Percentiles rank a stretch among this genome's conserved stretches.
These are phyloP conservation scores for Platanthera guangdongensis DNA, from an alignment of 106 monocot species.

Conservation along the genomic window DNA sequence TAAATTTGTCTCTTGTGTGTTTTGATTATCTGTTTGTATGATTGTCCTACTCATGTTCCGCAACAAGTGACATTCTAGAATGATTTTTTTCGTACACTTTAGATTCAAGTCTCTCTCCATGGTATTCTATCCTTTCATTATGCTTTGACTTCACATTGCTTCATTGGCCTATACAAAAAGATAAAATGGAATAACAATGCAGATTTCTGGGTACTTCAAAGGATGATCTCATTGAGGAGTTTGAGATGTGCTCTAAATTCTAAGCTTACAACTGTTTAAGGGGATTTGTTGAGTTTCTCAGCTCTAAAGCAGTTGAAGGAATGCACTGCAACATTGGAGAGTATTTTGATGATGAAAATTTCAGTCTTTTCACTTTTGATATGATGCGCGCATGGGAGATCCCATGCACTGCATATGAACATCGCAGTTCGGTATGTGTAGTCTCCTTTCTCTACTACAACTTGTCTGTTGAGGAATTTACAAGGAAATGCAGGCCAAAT, in stretches of 20 bases:
- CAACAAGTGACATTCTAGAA: no score
- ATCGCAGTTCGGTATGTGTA: conserved; percentile 24
- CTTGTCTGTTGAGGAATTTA: no score
- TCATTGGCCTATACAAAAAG: neutral
- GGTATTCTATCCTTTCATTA: no score
- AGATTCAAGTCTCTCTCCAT: neutral
- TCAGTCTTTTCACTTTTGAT: conserved; percentile 72
- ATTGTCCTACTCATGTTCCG: no score
- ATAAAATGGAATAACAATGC: conserved; percentile 6
- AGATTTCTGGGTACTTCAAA: conserved; percentile 49
- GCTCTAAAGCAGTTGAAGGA: conserved; percentile 39
- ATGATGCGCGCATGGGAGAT: conserved; percentile 91
- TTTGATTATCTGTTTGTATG: no score
- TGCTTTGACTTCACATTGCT: neutral
- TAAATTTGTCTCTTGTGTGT: no score
- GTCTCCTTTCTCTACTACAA: neutral
- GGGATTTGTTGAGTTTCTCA: conserved; percentile 70
- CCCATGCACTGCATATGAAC: conserved; percentile 27
- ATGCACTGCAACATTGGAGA: conserved; percentile 28
- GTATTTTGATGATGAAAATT: conserved; percentile 40
- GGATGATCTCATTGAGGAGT: conserved; percentile 54
- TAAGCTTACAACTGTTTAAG: conserved; percentile 37
- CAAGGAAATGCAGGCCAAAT: conserved; percentile 48
- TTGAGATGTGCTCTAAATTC: conserved; percentile 39
- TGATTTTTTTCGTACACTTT: neutral